phyloP scores from a whole-genome alignment of 768 basidiomycete genomes.

The Hortiboletus flavorubellus region DNA sequence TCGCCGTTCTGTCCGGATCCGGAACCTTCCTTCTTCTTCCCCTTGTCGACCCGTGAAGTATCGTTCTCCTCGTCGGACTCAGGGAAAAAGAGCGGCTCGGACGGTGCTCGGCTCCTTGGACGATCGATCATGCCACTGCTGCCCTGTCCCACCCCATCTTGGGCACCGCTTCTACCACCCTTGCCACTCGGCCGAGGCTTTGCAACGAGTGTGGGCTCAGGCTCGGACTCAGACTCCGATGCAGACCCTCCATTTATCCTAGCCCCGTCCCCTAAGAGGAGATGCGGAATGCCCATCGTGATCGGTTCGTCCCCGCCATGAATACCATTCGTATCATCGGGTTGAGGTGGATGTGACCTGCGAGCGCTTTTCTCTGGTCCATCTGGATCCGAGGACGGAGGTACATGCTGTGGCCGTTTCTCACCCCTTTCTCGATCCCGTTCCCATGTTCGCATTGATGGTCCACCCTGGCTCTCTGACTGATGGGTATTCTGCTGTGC shows the following conservation, averaged over 20 bases:
- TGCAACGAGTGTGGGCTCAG: slow-evolving; percentile 20
- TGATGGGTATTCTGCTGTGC: slow-evolving; percentile 2
- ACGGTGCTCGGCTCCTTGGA: slow-evolving; percentile 10
- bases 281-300: slow-evolving; percentile 10
- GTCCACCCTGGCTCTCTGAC: neutral
- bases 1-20: neutral
- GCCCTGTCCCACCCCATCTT: neutral
- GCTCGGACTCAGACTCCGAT: slow-evolving; percentile 6
- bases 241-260: neutral
- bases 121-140: neutral
- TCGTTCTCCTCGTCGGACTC: slow-evolving; percentile 18
- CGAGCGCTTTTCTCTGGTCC: neutral
- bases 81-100: slow-evolving; percentile 28
- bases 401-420: neutral
- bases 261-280: neutral
- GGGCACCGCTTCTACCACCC: neutral
- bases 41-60: neutral
- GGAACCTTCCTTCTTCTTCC: neutral
- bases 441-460: neutral
- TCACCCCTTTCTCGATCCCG: neutral
- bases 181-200: slow-evolving; percentile 5
- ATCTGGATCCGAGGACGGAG: neutral
- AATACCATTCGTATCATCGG: neutral
- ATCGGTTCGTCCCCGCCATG: neutral
- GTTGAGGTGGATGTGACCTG: neutral